Percentiles rank a stretch among this genome's conserved stretches.
Evolutionary conservation across 192 early-diverging fungal species (phyloP).

Genomic region (Mortierella antarctica): DNA sequence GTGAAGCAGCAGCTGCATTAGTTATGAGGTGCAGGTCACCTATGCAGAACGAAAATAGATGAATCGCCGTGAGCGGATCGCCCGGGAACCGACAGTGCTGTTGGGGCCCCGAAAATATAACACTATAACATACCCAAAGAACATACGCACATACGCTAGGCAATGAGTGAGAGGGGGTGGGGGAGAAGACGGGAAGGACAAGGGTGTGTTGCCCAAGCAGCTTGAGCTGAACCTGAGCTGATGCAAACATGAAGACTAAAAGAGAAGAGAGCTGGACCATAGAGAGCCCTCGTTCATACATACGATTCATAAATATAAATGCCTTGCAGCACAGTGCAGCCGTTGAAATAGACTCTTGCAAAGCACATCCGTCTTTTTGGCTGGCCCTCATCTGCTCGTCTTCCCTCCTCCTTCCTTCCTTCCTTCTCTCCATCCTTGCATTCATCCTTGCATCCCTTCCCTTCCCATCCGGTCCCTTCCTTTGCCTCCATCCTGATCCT

Average conservation of each 20-base stretch:
- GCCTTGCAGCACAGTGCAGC: too few relatives aligned
- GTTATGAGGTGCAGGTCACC: too few relatives aligned
- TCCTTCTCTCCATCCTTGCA: not conserved
- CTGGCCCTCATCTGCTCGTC: not conserved
- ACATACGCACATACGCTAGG: too few relatives aligned
- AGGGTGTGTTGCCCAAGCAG: too few relatives aligned
- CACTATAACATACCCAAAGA: too few relatives aligned
- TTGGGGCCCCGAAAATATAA: too few relatives aligned
- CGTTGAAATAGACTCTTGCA: not conserved
- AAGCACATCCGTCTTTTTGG: not conserved
- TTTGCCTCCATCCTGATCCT: too few relatives aligned
- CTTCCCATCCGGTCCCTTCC: not conserved
- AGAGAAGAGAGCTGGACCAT: not conserved
- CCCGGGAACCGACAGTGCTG: too few relatives aligned
- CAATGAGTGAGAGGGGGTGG: too few relatives aligned
- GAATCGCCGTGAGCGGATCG: too few relatives aligned
- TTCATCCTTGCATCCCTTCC: not conserved
- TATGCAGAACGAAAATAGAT: too few relatives aligned
- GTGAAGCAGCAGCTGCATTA: constrained; percentile 35
- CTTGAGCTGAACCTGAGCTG: not conserved
- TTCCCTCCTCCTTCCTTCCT: not conserved
- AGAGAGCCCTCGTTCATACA: not conserved
- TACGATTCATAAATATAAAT: too few relatives aligned
- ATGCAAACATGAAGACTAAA: not conserved
- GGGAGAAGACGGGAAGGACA: not conserved